Conservation (phyloP, 2,329 filamentous ascomycete species). For the Fusarium sp. region DNA sequence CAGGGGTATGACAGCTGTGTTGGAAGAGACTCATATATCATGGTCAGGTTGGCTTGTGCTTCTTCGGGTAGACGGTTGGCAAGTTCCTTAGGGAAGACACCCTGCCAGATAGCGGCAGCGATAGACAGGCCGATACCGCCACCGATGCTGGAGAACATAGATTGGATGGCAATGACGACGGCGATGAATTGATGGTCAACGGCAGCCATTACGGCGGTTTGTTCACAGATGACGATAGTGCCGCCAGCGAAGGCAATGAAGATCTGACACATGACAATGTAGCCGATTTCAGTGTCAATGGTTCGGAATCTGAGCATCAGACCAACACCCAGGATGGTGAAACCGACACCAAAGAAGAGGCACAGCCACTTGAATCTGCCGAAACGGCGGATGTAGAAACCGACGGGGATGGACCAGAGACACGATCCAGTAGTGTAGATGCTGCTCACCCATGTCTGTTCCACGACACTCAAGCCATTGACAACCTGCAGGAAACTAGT, state of each 20-base stretch:
- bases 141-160: slow-evolving; percentile 18
- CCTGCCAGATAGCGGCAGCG: slow-evolving; percentile 39
- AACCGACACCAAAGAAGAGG: slow-evolving; percentile 1
- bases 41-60: slow-evolving; percentile 55
- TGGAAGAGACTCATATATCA: slow-evolving; percentile 52
- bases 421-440: slow-evolving; percentile 38
- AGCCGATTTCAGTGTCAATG: slow-evolving; percentile 6
- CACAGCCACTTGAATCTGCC: slow-evolving; percentile 5
- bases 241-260: slow-evolving; percentile 22
- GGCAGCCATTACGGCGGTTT: slow-evolving; percentile 25
- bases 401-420: slow-evolving; percentile 59
- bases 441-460: neutral
- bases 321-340: neutral
- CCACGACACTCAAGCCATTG: neutral
- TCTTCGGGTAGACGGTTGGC: slow-evolving; percentile 55
- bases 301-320: slow-evolving; percentile 31
- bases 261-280: slow-evolving; percentile 27
- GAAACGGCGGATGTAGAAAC: neutral
- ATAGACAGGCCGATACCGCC: slow-evolving; percentile 16
- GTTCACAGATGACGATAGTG: slow-evolving; percentile 1
- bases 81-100: slow-evolving; percentile 56
- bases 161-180: slow-evolving; percentile 10
- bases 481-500: slow-evolving; percentile 46
- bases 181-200: slow-evolving; percentile 22
- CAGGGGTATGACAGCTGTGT: slow-evolving; percentile 15